These are phyloP conservation scores for Stemphylium beticola DNA, from an alignment of 2,329 filamentous ascomycete species.

Conservation along the genomic window DNA sequence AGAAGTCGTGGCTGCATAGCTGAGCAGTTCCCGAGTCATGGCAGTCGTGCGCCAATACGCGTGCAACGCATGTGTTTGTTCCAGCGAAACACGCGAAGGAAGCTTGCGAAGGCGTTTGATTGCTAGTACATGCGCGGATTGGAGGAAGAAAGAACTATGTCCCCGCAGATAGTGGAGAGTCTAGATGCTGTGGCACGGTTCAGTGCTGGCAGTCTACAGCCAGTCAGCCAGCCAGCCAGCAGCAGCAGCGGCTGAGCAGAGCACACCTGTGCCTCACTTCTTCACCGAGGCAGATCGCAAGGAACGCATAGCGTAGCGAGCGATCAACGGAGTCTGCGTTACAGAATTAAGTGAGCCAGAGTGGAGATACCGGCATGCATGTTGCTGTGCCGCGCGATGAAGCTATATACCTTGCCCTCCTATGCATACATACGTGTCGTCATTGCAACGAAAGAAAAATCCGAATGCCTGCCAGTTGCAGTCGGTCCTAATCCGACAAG, in stretches of 20 bases:
- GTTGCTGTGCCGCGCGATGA: conserved; percentile 18
- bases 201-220: conserved; percentile 4
- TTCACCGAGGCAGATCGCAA: conserved; percentile 25
- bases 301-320: too few species aligned
- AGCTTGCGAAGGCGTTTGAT: conserved; percentile 8
- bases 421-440: conserved; percentile 36
- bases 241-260: neutral
- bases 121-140: conserved; percentile 16
- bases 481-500: conserved; percentile 19
- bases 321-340: conserved; percentile 1
- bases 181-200: conserved; percentile 12
- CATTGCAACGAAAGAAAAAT: conserved; percentile 23
- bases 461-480: conserved; percentile 4
- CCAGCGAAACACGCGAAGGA: conserved; percentile 7
- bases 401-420: conserved; percentile 7
- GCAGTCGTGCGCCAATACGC: neutral
- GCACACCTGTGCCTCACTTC: conserved; percentile 14
- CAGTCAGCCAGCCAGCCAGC: neutral
- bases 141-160: conserved; percentile 22
- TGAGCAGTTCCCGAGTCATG: conserved; percentile 2
- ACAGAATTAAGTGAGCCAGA: conserved; percentile 14
- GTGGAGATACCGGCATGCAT: conserved; percentile 21
- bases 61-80: neutral
- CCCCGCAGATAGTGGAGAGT: conserved; percentile 11
- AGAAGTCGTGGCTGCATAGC: conserved; percentile 21